Evolutionary conservation across 345 rosid species (phyloP).

Genomic region (Populus pruinosa): DNA sequence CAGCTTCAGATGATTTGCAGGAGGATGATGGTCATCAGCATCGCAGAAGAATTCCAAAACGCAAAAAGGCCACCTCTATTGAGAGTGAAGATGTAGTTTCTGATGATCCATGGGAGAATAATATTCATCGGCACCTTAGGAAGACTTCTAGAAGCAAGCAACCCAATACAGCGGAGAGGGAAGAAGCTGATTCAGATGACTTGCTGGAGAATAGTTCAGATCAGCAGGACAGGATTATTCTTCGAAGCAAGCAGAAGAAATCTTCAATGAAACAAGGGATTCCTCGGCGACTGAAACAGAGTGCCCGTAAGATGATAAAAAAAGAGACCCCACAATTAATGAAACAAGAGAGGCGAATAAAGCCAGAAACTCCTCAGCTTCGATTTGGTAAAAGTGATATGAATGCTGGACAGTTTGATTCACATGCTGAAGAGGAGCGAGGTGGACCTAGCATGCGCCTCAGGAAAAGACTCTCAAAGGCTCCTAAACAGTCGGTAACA

Average conservation of each 20-base stretch:
- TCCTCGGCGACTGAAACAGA: slow-evolving; percentile 25
- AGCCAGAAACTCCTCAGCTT: slow-evolving; percentile 33
- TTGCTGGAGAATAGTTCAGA: slow-evolving; percentile 24
- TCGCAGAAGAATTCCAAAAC: slow-evolving; percentile 24
- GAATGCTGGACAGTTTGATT: slow-evolving; percentile 22
- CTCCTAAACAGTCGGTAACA: slow-evolving; percentile 31
- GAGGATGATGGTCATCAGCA: slow-evolving; percentile 18
- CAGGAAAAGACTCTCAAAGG: slow-evolving; percentile 55
- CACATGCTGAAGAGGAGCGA: slow-evolving; percentile 33
- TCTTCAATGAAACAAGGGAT: slow-evolving; percentile 23
- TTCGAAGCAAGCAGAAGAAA: slow-evolving; percentile 18
- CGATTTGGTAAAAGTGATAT: slow-evolving; percentile 29
- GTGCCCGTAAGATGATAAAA: neutral
- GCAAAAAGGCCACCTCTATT: slow-evolving; percentile 31
- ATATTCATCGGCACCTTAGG: slow-evolving; percentile 31
- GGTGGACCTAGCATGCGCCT: slow-evolving; percentile 81
- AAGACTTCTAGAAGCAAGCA: slow-evolving; percentile 47
- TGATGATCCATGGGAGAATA: slow-evolving; percentile 27
- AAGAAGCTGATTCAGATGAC: slow-evolving; percentile 39
- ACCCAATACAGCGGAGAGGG: slow-evolving; percentile 29
- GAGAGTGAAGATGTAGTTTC: slow-evolving; percentile 31
- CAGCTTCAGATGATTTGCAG: slow-evolving; percentile 26
- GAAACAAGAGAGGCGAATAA: slow-evolving; percentile 32
- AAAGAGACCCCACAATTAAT: slow-evolving; percentile 8
- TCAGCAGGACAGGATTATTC: slow-evolving; percentile 11